A percentile compares a stretch with the other conserved stretches of the same genome.
Evolutionary conservation across 2,329 filamentous ascomycete genomes (phyloP).

Genomic region (Uncinocarpus reesii): DNA sequence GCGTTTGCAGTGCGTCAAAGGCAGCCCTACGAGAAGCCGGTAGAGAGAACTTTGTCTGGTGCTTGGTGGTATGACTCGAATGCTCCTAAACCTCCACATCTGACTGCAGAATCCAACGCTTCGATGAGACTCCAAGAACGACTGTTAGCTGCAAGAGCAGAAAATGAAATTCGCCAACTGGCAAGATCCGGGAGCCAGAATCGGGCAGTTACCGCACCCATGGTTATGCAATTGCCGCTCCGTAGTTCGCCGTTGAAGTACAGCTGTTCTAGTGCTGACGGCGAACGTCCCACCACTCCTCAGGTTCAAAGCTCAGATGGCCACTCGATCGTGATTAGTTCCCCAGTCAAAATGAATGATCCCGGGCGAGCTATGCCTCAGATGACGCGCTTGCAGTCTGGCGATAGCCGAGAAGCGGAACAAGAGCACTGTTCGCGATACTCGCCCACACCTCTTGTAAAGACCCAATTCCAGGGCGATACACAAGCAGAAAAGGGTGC

Average conservation of each 20-base stretch:
- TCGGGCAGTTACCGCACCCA: not conserved
- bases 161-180: slow-evolving; percentile 11
- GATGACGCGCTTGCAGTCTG: not conserved
- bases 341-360: not conserved
- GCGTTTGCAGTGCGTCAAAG: not conserved
- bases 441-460: slow-evolving; percentile 5
- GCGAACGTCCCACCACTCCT: not conserved
- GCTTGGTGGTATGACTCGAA: slow-evolving; percentile 16
- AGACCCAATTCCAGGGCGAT: too few relatives aligned
- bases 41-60: slow-evolving; percentile 16
- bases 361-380: not conserved
- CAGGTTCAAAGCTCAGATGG: slow-evolving; percentile 1
- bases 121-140: slow-evolving; percentile 15
- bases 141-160: slow-evolving; percentile 15
- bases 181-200: not conserved
- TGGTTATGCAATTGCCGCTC: not conserved
- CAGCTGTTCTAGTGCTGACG: not conserved
- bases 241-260: slow-evolving; percentile 1
- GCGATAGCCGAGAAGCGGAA: not conserved
- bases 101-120: slow-evolving; percentile 5
- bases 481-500: not conserved
- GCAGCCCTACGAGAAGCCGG: slow-evolving; percentile 2
- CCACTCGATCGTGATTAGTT: not conserved
- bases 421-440: slow-evolving; percentile 10
- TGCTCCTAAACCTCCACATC: not conserved